These are phyloP conservation scores for Boletellus sp. DNA, from an alignment of 768 basidiomycete genomes.

Conservation along the genomic window DNA sequence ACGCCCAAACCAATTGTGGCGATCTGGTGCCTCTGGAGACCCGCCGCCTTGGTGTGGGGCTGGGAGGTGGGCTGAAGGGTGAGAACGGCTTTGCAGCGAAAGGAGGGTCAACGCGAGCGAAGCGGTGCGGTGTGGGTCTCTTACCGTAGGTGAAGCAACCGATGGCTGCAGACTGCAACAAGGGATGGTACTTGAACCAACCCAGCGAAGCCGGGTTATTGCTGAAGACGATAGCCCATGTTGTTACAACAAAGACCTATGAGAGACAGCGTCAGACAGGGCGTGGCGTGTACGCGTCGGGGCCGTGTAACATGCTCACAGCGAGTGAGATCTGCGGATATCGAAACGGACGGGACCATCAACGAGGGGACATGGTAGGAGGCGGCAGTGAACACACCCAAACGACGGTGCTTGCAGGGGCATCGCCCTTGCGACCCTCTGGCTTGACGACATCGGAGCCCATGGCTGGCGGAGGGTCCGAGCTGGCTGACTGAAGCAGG, in stretches of 20 bases:
- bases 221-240: conserved; percentile 45
- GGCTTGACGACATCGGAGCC: conserved; percentile 26
- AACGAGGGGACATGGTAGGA: neutral
- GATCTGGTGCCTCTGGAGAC: conserved; percentile 66
- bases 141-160: conserved; percentile 59
- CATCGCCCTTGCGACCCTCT: conserved; percentile 40
- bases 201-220: conserved; percentile 44
- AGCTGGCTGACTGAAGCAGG: conserved; percentile 8
- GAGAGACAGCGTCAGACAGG: conserved; percentile 2
- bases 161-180: conserved; percentile 56
- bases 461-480: conserved; percentile 12
- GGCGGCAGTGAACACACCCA: conserved; percentile 32
- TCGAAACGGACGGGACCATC: too few species aligned
- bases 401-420: conserved; percentile 30
- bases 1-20: conserved; percentile 54
- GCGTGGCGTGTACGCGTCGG: neutral
- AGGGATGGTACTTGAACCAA: conserved; percentile 68
- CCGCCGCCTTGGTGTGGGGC: conserved; percentile 60
- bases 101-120: neutral
- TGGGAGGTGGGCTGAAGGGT: conserved; percentile 74
- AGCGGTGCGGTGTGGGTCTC: neutral
- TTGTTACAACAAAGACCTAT: conserved; percentile 40
- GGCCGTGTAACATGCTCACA: conserved; percentile 12
- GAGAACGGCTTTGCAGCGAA: conserved; percentile 49
- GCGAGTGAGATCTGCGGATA: conserved; percentile 14